Percentiles rank a stretch among this genome's conserved stretches.
These are phyloP conservation scores for Debaryomyces singareniensis DNA, from an alignment of 1,139 yeast species.

Conservation along the genomic window DNA sequence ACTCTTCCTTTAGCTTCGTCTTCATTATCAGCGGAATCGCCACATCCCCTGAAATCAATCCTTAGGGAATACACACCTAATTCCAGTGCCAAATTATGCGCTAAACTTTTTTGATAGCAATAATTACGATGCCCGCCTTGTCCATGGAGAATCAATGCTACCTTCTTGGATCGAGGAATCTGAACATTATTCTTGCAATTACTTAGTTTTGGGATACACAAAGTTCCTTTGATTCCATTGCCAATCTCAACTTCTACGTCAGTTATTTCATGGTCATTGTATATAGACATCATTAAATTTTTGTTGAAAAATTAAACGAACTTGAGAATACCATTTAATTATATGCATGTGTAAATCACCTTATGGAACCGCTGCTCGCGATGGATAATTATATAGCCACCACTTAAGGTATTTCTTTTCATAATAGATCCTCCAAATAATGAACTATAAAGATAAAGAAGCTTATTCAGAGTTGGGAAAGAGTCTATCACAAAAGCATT, in stretches of 20 bases:
- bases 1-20: conserved; percentile 45
- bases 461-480: conserved; percentile 22
- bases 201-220: conserved; percentile 32
- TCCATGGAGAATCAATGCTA: conserved; percentile 57
- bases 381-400: too few relatives aligned
- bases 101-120: conserved; percentile 62
- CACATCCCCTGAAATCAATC: conserved; percentile 84
- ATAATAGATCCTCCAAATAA: not conserved
- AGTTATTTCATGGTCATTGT: not conserved
- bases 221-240: conserved; percentile 31
- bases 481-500: conserved; percentile 31
- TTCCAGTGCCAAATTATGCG: conserved; percentile 51
- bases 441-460: conserved; percentile 16
- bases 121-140: conserved; percentile 81
- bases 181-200: conserved; percentile 16
- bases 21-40: conserved; percentile 58
- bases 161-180: conserved; percentile 35
- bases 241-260: conserved; percentile 34
- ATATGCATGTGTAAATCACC: too few relatives aligned
- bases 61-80: conserved; percentile 61
- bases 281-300: too few relatives aligned
- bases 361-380: too few relatives aligned
- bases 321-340: too few relatives aligned
- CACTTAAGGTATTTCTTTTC: not conserved
- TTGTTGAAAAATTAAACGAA: too few relatives aligned